Evolutionary conservation across 169 alveolate genomes (phyloP).

Genomic region (Plasmodium chabaudi): DNA sequence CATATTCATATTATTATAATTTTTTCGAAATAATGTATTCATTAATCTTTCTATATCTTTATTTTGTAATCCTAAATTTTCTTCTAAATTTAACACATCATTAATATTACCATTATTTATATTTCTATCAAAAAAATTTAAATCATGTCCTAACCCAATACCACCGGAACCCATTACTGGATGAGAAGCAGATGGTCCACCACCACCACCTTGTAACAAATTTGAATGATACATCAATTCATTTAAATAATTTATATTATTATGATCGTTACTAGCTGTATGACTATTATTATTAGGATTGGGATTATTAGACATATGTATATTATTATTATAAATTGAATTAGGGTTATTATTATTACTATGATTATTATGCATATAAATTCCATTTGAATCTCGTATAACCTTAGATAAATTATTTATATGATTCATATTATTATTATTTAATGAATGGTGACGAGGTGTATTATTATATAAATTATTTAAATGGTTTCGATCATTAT

Average conservation of each 20-base stretch:
- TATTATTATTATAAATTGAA: not conserved
- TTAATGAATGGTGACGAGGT: not conserved
- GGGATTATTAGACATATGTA: not conserved
- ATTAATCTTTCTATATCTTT: constrained; percentile 48
- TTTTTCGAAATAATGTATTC: constrained; percentile 58
- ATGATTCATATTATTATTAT: constrained; percentile 3
- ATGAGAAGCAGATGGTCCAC: not conserved
- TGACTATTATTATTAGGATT: not conserved
- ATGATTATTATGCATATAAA: constrained; percentile 23
- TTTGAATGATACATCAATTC: constrained; percentile 57
- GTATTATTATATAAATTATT: not conserved
- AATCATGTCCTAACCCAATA: not conserved
- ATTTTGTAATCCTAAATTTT: constrained; percentile 40
- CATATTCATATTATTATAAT: constrained; percentile 44
- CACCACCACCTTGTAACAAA: constrained; percentile 12
- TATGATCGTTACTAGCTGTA: not conserved
- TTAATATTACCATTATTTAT: constrained; percentile 9
- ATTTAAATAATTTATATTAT: constrained; percentile 46
- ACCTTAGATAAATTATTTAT: constrained; percentile 10
- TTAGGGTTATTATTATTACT: constrained; percentile 5
- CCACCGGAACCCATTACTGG: not conserved
- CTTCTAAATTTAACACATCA: constrained; percentile 40
- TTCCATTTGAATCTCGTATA: constrained; percentile 29
- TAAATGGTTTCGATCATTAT: constrained; percentile 48
- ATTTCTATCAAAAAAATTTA: constrained; percentile 22